Evolutionary conservation across 2,329 filamentous ascomycete genomes (phyloP).

Genomic region (Chaetomiaceae sp.): DNA sequence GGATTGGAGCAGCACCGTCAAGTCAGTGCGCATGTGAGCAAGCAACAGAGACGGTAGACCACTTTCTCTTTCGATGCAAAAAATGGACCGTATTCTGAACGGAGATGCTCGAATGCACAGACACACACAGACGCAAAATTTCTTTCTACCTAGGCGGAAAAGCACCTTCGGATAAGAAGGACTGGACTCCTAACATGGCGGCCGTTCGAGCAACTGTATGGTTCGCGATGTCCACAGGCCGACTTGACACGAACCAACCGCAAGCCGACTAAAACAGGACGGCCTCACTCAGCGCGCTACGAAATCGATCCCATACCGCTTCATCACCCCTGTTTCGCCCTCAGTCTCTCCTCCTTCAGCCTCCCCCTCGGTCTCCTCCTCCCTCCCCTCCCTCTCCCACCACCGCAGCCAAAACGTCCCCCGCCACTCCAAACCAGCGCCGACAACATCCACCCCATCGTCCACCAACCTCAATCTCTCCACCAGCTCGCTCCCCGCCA

Average conservation of each 20-base stretch:
- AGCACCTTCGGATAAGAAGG: background rate
- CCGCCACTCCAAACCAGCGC: too few species aligned
- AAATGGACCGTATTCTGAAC: constrained; percentile 24
- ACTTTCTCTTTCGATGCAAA: constrained; percentile 29
- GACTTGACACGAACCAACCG: background rate
- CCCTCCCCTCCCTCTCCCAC: background rate
- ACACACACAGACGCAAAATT: constrained; percentile 1
- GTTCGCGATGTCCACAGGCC: background rate
- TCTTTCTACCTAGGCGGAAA: background rate
- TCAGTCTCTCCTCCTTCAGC: too few species aligned
- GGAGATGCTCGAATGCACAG: constrained; percentile 4
- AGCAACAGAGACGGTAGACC: constrained; percentile 27
- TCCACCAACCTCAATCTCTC: background rate
- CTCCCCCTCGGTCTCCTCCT: too few species aligned
- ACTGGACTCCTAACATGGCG: background rate
- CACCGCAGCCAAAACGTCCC: background rate
- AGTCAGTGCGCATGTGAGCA: constrained; percentile 14
- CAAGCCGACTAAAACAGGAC: constrained; percentile 1
- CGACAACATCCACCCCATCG: background rate
- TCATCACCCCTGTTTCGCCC: too few species aligned
- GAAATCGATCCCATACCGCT: too few species aligned
- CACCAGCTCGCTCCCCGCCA: background rate
- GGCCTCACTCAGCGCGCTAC: too few species aligned
- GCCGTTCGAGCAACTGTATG: background rate
- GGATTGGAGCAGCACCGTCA: constrained; percentile 8